Evolutionary conservation across 2,329 filamentous ascomycete genomes (phyloP).

Genomic region (Penicillium sp.): DNA sequence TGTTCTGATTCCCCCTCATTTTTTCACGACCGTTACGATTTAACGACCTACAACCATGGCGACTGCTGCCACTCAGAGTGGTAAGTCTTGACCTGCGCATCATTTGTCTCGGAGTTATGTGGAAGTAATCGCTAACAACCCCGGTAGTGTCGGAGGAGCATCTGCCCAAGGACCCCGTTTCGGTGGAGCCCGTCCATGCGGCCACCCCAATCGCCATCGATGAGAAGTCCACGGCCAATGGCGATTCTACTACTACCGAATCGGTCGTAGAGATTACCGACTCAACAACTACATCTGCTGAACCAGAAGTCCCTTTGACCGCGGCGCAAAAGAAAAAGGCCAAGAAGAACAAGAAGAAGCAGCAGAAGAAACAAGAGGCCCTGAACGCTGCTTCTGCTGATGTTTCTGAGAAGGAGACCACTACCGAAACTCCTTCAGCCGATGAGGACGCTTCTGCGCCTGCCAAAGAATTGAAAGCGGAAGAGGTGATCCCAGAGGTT

Average conservation of each 20-base stretch:
- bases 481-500: slow-evolving; percentile 2
- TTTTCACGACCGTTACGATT: slow-evolving; percentile 28
- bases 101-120: neutral
- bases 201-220: slow-evolving; percentile 15
- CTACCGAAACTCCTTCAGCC: neutral
- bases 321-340: slow-evolving; percentile 25
- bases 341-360: slow-evolving; percentile 26
- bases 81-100: slow-evolving; percentile 5
- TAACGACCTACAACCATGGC: slow-evolving; percentile 28
- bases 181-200: slow-evolving; percentile 15
- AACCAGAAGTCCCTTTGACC: slow-evolving; percentile 16
- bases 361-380: slow-evolving; percentile 25
- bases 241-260: neutral
- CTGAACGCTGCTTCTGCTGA: slow-evolving; percentile 16
- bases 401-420: neutral
- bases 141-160: slow-evolving; percentile 21
- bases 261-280: neutral
- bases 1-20: slow-evolving; percentile 5
- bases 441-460: slow-evolving; percentile 12
- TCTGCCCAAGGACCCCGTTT: slow-evolving; percentile 23
- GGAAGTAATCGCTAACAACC: neutral
- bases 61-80: slow-evolving; percentile 26
- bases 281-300: neutral
- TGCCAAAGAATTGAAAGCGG: slow-evolving; percentile 17
- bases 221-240: slow-evolving; percentile 13